A percentile compares a stretch with the other conserved stretches of the same genome.
Conservation (phyloP, 2,329 filamentous ascomycete species). For the Karstenula rhodostoma region DNA sequence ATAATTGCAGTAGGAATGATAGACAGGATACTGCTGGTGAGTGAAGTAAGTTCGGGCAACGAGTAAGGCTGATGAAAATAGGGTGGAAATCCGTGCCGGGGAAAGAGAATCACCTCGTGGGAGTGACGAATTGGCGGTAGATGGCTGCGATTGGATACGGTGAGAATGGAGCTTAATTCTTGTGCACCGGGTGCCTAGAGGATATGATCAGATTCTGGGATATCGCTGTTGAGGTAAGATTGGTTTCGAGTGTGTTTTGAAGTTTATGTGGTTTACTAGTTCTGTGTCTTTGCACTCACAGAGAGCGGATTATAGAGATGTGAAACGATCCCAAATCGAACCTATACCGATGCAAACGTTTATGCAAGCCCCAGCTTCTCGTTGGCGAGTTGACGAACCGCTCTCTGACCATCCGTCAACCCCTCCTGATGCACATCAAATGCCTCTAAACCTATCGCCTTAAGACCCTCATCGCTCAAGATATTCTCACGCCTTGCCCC, state of each 20-base stretch:
- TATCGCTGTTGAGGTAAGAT: too few relatives aligned
- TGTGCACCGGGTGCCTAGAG: too few relatives aligned
- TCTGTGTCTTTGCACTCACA: background rate
- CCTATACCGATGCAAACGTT: too few relatives aligned
- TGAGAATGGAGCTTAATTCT: too few relatives aligned
- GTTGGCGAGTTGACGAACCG: slow-evolving; percentile 25
- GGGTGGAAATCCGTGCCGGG: background rate
- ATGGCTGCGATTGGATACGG: background rate
- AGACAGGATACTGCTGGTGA: background rate
- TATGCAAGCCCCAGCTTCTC: slow-evolving; percentile 10
- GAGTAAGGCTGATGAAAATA: background rate
- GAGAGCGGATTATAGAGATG: background rate
- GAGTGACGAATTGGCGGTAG: background rate
- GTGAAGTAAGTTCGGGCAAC: background rate
- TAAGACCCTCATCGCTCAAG: slow-evolving; percentile 22
- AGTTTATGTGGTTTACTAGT: too few relatives aligned
- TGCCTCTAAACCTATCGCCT: slow-evolving; percentile 23
- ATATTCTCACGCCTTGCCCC: slow-evolving; percentile 25
- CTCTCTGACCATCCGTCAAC: slow-evolving; percentile 23
- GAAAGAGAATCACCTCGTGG: background rate
- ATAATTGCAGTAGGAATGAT: slow-evolving; percentile 1
- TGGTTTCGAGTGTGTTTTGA: too few relatives aligned
- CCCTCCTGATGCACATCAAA: slow-evolving; percentile 29
- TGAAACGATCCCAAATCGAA: too few relatives aligned
- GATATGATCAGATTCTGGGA: too few relatives aligned